These are phyloP conservation scores for Aspergillus indologenus DNA, from an alignment of 495 filamentous ascomycete genomes.

Conservation along the genomic window DNA sequence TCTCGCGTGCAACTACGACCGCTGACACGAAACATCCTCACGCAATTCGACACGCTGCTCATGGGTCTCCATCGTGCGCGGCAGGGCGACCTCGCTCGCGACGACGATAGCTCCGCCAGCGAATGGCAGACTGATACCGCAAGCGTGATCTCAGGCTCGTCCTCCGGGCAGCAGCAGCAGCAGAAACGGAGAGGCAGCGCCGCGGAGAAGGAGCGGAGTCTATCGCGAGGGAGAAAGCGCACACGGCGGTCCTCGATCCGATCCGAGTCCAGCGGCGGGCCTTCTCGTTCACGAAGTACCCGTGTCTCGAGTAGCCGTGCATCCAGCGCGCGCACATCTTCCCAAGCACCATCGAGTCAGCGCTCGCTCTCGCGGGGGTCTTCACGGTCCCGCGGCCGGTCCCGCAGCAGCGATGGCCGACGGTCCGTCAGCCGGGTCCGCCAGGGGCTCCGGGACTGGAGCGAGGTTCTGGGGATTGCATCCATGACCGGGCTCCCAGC, in stretches of 20 bases:
- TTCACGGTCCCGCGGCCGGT: conserved; percentile 20
- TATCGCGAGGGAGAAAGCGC: conserved; percentile 32
- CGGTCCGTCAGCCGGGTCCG: conserved; percentile 16
- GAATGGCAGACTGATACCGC: conserved; percentile 25
- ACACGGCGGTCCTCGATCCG: conserved; percentile 11
- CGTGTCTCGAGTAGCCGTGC: conserved; percentile 7
- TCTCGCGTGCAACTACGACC: conserved; percentile 61
- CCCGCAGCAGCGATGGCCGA: conserved; percentile 11
- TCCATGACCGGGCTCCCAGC: conserved; percentile 63
- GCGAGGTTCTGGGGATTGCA: conserved; percentile 72
- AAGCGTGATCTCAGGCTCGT: conserved; percentile 16
- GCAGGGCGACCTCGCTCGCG: conserved; percentile 33
- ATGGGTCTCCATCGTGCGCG: conserved; percentile 62
- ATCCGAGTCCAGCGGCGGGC: conserved; percentile 7
- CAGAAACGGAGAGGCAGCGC: conserved; percentile 12
- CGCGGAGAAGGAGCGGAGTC: conserved; percentile 17
- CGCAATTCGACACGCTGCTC: conserved; percentile 63
- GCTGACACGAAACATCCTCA: conserved; percentile 59
- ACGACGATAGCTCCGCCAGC: conserved; percentile 23
- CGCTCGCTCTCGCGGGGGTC: conserved; percentile 14
- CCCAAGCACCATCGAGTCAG: not conserved
- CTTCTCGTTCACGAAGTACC: conserved; percentile 11
- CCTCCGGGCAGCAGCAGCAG: conserved; percentile 14
- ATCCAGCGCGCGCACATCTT: conserved; percentile 4
- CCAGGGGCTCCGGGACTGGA: conserved; percentile 68